Evolutionary conservation across 2,329 filamentous ascomycete species (phyloP).

Genomic region (Penicillium sclerotiorum): DNA sequence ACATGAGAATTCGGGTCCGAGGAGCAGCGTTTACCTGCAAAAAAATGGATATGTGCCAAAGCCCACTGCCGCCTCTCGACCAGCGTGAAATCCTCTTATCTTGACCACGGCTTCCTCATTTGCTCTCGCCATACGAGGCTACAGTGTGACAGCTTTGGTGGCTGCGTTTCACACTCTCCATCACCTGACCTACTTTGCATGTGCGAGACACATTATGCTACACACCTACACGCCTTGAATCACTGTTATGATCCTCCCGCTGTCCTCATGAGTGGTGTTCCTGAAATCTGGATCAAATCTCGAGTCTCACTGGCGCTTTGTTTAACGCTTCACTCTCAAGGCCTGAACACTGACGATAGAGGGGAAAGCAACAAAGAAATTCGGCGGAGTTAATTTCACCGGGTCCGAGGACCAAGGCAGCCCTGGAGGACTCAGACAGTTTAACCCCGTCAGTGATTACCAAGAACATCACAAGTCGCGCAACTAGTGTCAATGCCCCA

Average conservation of each 20-base stretch:
- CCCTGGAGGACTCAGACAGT: not conserved
- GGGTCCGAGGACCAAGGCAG: not conserved
- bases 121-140: slow-evolving; percentile 1
- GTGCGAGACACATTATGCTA: slow-evolving; percentile 4
- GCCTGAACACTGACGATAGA: too few relatives aligned
- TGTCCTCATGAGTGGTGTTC: too few relatives aligned
- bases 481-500: not conserved
- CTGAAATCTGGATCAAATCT: too few relatives aligned
- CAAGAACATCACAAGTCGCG: not conserved
- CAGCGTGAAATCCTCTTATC: not conserved
- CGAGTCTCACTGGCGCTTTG: slow-evolving; percentile 2
- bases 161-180: slow-evolving; percentile 9
- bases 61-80: too few relatives aligned
- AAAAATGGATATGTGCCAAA: too few relatives aligned
- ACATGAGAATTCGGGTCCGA: too few relatives aligned
- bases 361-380: not conserved
- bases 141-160: not conserved
- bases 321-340: too few relatives aligned
- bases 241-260: too few relatives aligned
- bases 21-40: too few relatives aligned
- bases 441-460: not conserved
- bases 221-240: not conserved
- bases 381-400: not conserved
- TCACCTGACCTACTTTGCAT: slow-evolving; percentile 19
- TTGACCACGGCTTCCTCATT: not conserved